Evolutionary conservation across 345 rosid genomes (phyloP).

Genomic region (Eucalyptus erythrocorys): DNA sequence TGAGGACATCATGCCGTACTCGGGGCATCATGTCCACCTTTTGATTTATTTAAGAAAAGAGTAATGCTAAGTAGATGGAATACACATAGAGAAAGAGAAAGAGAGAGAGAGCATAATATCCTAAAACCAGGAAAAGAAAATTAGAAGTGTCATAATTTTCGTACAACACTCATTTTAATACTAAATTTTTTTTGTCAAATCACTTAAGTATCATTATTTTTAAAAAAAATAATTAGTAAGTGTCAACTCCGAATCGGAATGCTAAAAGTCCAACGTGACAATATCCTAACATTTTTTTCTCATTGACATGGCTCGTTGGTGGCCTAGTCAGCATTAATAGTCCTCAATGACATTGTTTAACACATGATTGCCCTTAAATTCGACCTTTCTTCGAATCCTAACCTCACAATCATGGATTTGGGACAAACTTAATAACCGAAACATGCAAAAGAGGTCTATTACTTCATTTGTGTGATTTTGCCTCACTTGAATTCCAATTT

Average conservation of each 20-base stretch:
- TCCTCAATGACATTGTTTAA: not conserved
- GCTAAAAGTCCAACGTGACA: accelerated
- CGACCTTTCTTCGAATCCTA: not conserved
- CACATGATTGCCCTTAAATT: not conserved
- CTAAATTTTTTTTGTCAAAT: accelerated
- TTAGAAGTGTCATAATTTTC: accelerated
- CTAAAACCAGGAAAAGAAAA: not conserved
- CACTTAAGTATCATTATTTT: not conserved
- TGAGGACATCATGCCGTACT: not conserved
- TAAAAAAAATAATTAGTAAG: accelerated
- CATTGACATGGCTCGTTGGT: too few relatives aligned
- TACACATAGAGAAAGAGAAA: not conserved
- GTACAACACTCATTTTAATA: accelerated
- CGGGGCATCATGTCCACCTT: not conserved
- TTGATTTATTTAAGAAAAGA: not conserved
- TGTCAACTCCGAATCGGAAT: accelerated
- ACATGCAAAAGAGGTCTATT: not conserved
- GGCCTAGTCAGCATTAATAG: not conserved
- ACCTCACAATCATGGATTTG: not conserved
- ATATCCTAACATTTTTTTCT: not conserved
- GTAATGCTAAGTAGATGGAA: not conserved
- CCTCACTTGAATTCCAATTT: not conserved
- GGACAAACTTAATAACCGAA: not conserved
- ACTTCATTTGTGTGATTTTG: not conserved
- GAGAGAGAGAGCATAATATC: not conserved